phyloP scores from a whole-genome alignment of 805 yeast genomes.

The Yamadazyma insecticola region DNA sequence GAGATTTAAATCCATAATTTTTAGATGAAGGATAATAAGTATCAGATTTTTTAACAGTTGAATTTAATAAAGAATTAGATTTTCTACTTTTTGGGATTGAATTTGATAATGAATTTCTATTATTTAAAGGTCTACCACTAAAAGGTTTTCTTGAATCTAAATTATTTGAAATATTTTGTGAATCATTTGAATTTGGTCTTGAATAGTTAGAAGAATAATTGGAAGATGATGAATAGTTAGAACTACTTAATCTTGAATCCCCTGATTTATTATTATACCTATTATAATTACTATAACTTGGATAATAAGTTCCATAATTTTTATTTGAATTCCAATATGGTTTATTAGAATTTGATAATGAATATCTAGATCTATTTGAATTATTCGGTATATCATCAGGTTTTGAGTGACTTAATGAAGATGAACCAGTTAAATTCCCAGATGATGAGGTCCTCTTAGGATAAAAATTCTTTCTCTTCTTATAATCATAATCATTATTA shows the following conservation, averaged over 20 bases:
- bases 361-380: constrained; percentile 6
- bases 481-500: constrained; percentile 9
- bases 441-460: constrained; percentile 2
- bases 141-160: constrained; percentile 4
- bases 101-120: constrained; percentile 19
- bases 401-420: neutral
- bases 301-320: constrained; percentile 15
- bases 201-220: constrained; percentile 7
- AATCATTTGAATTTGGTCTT: constrained; percentile 2
- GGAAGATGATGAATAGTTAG: too few species aligned
- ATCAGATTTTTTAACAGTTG: constrained; percentile 18
- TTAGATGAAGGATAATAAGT: constrained; percentile 27
- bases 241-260: too few species aligned
- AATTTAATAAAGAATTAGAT: constrained; percentile 13
- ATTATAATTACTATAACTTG: constrained; percentile 19
- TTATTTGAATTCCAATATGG: too few species aligned
- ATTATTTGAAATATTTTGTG: neutral
- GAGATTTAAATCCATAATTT: constrained; percentile 9
- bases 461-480: constrained; percentile 9
- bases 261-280: too few species aligned
- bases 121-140: constrained; percentile 7
- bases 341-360: constrained; percentile 7
- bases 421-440: neutral
- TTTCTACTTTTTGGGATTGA: constrained; percentile 16
- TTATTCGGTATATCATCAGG: neutral